Base-by-base conservation (phyloP, 1,139 yeast genomes). In the Yamadazyma atlantica region DNA sequence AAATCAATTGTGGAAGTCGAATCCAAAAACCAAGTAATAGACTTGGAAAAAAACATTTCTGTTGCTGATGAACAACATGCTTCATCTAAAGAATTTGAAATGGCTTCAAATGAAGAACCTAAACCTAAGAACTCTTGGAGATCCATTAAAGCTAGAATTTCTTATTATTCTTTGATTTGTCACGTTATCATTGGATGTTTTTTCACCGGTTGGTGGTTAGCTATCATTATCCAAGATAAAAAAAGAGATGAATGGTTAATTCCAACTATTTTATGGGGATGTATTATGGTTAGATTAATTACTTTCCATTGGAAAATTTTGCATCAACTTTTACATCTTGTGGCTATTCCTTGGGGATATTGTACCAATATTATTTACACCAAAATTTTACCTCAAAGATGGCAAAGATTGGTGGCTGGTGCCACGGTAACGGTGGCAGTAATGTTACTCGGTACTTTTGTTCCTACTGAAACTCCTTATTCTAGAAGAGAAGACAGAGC, bases 161-260 rank as follows among this genome's bases (percentile, higher is more conserved):
- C 65, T 8, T 50, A 48, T 36, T 56, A 47, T 29, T 57, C 43
- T 34, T 35, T 62, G 9, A 56, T 57, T 2, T 38, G 60, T 23
- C 66, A 66, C 39, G 38, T 67, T 10, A 52, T 72, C 28, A 41
- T 59, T 25, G 75, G 71, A 1, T 55, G 63, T 30, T 75, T 80
- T 47, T 79, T 80, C 66, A 79, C 85, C 4, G 71, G 81, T 3
- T 80, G 85, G 85, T 80, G 85, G 85, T 54, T 80, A 27, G 73
- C 83, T 11, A 76, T 80, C 38, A 40, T 80, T 21, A 73, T 70
- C 40, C 85, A 79, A 54, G 55, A 69, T 4, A 67, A 68, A 46
- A 75, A 73, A 36, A 66, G 85, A 47, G 76, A 58, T 49, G 53
- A 71, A 48, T 80, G 86, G 85, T 71, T 80, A 51, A 78, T 80